Evolutionary conservation across 2,329 filamentous ascomycete species (phyloP).

Genomic region (Zasmidium angulare): DNA sequence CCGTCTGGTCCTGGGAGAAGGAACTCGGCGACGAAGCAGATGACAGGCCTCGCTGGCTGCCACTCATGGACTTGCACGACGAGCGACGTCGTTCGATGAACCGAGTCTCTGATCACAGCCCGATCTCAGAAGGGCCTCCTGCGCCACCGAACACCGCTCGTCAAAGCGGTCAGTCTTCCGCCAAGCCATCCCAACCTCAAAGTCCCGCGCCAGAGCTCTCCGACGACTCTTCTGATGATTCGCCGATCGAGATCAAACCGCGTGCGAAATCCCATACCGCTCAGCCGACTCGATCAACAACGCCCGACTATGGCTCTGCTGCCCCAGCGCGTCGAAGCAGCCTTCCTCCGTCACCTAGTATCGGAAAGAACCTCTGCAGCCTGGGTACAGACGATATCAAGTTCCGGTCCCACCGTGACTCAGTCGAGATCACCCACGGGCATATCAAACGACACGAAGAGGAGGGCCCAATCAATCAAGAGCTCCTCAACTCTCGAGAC

Average conservation of each 20-base stretch:
- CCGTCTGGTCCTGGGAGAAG: slow-evolving; percentile 27
- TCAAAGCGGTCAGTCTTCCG: slow-evolving; percentile 21
- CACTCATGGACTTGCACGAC: slow-evolving; percentile 16
- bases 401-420: slow-evolving; percentile 30
- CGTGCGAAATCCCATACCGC: slow-evolving; percentile 9
- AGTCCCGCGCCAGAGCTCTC: slow-evolving; percentile 18
- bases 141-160: slow-evolving; percentile 28
- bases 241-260: slow-evolving; percentile 12
- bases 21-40: slow-evolving; percentile 14
- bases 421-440: slow-evolving; percentile 29
- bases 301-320: slow-evolving; percentile 2
- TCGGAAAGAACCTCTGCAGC: slow-evolving; percentile 20
- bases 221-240: slow-evolving; percentile 4
- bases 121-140: slow-evolving; percentile 18
- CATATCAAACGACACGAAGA: slow-evolving; percentile 20
- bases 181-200: slow-evolving; percentile 19
- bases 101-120: slow-evolving; percentile 9
- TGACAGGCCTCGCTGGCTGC: slow-evolving; percentile 11
- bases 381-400: slow-evolving; percentile 23
- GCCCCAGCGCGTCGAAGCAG: slow-evolving; percentile 17
- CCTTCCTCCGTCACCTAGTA: slow-evolving; percentile 18
- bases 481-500: slow-evolving; percentile 26
- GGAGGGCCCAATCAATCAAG: slow-evolving; percentile 19
- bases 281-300: slow-evolving; percentile 5
- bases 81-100: background rate